phyloP scores from a whole-genome alignment of 2,329 filamentous ascomycete species.

The Xylariaceae sp. region DNA sequence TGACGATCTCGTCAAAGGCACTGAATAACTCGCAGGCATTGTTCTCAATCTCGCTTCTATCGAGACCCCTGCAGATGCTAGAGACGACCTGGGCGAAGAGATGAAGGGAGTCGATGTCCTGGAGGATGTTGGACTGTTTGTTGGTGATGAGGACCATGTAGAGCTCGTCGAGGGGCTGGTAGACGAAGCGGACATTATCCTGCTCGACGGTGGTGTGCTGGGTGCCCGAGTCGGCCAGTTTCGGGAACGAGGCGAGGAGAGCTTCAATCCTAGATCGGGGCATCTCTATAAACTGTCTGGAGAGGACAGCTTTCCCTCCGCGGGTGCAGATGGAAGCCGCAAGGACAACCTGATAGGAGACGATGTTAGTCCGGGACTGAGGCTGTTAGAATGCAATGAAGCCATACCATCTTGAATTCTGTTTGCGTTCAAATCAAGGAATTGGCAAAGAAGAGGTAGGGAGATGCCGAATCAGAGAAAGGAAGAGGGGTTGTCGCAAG shows the following conservation, averaged over 20 bases:
- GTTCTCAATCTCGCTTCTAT: constrained; percentile 90
- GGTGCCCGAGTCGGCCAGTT: constrained; percentile 90
- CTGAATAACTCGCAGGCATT: constrained; percentile 96
- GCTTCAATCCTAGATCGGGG: constrained; percentile 94
- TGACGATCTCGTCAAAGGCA: constrained; percentile 96
- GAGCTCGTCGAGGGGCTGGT: constrained; percentile 96
- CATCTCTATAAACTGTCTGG: constrained; percentile 96
- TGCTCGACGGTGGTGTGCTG: constrained; percentile 98
- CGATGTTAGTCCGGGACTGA: not conserved
- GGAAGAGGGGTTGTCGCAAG: constrained; percentile 1
- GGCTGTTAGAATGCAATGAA: constrained; percentile 1
- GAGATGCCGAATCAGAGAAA: not conserved
- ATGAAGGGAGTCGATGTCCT: constrained; percentile 98
- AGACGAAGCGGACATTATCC: constrained; percentile 99
- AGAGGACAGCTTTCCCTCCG: constrained; percentile 96
- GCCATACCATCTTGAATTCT: constrained; percentile 23
- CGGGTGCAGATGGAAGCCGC: constrained; percentile 98
- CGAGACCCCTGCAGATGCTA: constrained; percentile 91
- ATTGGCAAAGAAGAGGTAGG: not conserved
- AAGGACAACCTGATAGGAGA: constrained; percentile 76
- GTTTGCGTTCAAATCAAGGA: not conserved
- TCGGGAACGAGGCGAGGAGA: constrained; percentile 93
- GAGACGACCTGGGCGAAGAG: constrained; percentile 96
- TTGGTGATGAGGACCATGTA: constrained; percentile 99
- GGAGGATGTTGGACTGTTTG: constrained; percentile 97